Evolutionary conservation across 441 rosid genomes (phyloP).

Genomic region (Syzygium syzygioides): DNA sequence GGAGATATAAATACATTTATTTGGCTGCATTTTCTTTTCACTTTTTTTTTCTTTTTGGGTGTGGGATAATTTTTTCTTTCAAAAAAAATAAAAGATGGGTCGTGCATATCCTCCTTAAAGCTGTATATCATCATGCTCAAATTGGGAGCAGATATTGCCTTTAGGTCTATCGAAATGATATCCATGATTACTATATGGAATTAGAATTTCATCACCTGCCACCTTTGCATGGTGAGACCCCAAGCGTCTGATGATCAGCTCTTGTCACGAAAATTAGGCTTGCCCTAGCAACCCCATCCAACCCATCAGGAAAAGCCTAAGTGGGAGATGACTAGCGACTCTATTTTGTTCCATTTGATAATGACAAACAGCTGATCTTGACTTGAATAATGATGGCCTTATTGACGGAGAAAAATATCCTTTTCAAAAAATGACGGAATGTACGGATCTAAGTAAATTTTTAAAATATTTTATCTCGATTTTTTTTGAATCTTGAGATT

Average conservation of each 20-base stretch:
- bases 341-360: no score
- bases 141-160: not conserved
- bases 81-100: not conserved
- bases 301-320: not conserved
- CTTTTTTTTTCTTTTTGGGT: not conserved
- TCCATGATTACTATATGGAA: not conserved
- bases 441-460: no score
- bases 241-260: not conserved
- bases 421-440: no score
- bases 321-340: not conserved
- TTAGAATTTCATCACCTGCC: not conserved
- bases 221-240: not conserved
- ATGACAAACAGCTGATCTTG: not conserved
- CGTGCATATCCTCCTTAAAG: not conserved
- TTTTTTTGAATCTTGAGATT: no score
- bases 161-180: not conserved
- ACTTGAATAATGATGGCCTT: no score
- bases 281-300: not conserved
- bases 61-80: not conserved
- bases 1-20: constrained; percentile 16
- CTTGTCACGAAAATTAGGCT: not conserved
- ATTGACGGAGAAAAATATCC: no score
- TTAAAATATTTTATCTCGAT: no score
- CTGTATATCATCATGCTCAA: not conserved
- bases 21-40: not conserved